Conservation (phyloP, 192 early-diverging fungal species). For the Lunasporangiospora selenospora region DNA sequence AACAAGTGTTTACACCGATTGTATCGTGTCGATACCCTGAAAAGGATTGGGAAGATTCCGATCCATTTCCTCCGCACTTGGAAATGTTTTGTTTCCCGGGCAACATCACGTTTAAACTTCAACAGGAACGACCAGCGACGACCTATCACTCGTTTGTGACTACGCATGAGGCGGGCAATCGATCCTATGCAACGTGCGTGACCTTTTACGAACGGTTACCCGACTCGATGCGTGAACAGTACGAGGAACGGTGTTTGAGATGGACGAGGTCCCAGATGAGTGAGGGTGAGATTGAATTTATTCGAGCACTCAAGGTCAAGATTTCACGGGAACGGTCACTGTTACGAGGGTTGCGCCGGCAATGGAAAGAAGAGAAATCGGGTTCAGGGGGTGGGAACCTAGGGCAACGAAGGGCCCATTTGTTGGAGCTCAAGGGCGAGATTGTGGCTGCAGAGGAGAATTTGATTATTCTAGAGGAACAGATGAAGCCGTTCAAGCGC, state of each 20-base stretch:
- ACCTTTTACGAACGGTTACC: conserved; percentile 44
- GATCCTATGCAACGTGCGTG: conserved; percentile 48
- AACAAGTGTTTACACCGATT: conserved; percentile 19
- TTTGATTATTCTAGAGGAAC: conserved; percentile 60
- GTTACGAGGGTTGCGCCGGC: conserved; percentile 6
- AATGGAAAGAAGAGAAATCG: conserved; percentile 24
- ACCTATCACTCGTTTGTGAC: conserved; percentile 53
- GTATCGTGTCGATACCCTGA: conserved; percentile 43
- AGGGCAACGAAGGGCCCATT: too few species aligned
- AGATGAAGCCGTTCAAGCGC: conserved; percentile 60
- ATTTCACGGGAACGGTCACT: conserved; percentile 19
- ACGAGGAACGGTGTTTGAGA: conserved; percentile 16
- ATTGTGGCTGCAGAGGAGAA: conserved; percentile 66
- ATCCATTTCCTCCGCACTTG: conserved; percentile 23
- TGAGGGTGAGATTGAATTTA: conserved; percentile 42
- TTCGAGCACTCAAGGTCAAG: conserved; percentile 28
- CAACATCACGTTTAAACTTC: conserved; percentile 31
- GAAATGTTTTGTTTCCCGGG: conserved; percentile 52
- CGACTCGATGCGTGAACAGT: conserved; percentile 14
- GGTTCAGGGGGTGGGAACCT: too few species aligned
- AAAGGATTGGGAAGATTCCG: conserved; percentile 28
- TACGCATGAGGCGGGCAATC: conserved; percentile 50
- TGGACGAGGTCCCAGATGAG: conserved; percentile 31
- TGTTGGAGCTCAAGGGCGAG: conserved; percentile 16
- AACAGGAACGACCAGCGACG: conserved; percentile 26